Evolutionary conservation across 2,329 filamentous ascomycete species (phyloP), one percentile per base, ranked within the genome.

Genomic region (Fusarium coffeatum): DNA sequence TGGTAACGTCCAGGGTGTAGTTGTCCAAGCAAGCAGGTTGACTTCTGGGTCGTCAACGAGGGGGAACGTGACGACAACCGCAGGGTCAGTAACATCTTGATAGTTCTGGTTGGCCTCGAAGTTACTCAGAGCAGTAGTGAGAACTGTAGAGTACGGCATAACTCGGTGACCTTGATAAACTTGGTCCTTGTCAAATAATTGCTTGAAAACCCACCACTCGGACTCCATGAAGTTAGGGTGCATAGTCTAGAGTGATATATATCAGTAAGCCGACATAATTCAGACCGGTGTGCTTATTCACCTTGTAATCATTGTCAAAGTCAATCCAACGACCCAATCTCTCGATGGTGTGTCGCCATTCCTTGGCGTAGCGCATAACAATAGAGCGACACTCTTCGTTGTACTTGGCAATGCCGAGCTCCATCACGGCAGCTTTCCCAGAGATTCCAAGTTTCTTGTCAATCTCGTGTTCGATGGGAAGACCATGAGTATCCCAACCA

Each of bases 241-340:
- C 93, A 98, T 97, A 37, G 93, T 97, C 91, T 92, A 64, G 28
- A 20, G 20, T 15, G n/a, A 20, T 13, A 13, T 30, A 2, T n/a
- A 22, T 76, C 30, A 73, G 73, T 42, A 28, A 45, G 34, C 22
- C 28, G 27, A n/a, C 32, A 10, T 8, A 11, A 27, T 7, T 2
- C 27, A 10, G 18, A 13, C 45, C 15, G 20, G 30, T 30, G 18
- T 32, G 28, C 23, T 18, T 57, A 50, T 47, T 28, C 67, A 90
- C 90, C 89, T 97, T 97, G 85, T 97, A 98, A 79, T 98, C 93
- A 75, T 97, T 96, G 81, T 98, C 95, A 74, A 98, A 98, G 81
- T 98, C 95, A 75, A 98, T 96, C 95, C 95, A 98, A 61, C 95
- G 91, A 59, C 95, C 95, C 42, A 98, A 83, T 66, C 95, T 87